Base-by-base conservation (phyloP, 176 grass and related monocot species). In the Carex pumila region DNA sequence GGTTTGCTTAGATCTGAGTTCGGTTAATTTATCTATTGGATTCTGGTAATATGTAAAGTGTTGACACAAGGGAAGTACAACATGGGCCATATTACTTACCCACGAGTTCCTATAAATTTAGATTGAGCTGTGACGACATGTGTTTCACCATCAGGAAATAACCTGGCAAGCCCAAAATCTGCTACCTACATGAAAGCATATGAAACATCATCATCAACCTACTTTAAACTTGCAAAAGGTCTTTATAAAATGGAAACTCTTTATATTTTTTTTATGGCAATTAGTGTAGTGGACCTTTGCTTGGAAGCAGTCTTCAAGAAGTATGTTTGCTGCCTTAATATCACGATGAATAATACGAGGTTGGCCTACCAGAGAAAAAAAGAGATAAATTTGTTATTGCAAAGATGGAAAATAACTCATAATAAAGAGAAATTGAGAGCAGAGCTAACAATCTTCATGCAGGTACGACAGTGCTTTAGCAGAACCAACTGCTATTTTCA, bases 381-480 rank as follows among this genome's bases (percentile, higher is more conserved):
- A 56, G 15, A 83, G 34, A 79, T 45, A 58, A 84, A 32, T 65
- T 47, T 55, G 15, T 45, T 66, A 75, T 43, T 19, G 8, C 15
- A 30, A 34, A 55, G 21, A 50, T 31, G 71, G 55, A 71, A 50
- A 9, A 56, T 39, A 65, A 67, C 17, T 61, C 32, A 64, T 13
- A 47, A 54, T 41, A 83, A 84, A 59, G 7, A 43, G 47, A 18
- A 53, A 15, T 29, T 25, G 39, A 65, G 86, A 66, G 6, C 41
- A 82, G 55, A 82, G 84, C 92, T 94, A 78, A 94, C 92, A 94
- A 36, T 94, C 92, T 83, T 94, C 92, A 39, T 95, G 93, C 57
- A 95, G 80, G 85, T 95, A 95, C 9, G 90, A 85, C 43, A 95
- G 87, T 77, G 88, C 93, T 85, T 92, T 95, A 58, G 93, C 93